Evolutionary conservation across 306 rosid genomes (phyloP).

Genomic region (Begonia fuchsioides): DNA sequence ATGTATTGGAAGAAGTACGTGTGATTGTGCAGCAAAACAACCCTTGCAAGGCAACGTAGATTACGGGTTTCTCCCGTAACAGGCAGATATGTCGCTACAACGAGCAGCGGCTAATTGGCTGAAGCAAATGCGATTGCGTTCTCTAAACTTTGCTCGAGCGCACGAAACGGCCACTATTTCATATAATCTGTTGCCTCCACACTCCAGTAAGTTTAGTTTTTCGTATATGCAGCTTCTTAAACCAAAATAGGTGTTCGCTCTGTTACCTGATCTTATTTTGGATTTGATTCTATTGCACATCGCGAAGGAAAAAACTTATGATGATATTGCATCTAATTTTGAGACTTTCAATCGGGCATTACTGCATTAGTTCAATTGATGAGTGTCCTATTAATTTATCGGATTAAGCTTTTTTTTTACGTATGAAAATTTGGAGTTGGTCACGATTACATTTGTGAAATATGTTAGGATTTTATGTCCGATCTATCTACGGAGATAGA

Average conservation of each 20-base stretch:
- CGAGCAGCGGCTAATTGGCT: conserved; percentile 7
- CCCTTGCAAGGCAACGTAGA: too few relatives aligned
- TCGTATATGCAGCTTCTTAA: neutral
- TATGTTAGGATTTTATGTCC: too few relatives aligned
- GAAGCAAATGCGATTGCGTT: conserved; percentile 2
- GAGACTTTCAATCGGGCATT: too few relatives aligned
- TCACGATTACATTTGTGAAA: too few relatives aligned
- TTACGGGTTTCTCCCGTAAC: too few relatives aligned
- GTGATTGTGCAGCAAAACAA: too few relatives aligned
- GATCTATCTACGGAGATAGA: too few relatives aligned
- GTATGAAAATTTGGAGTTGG: too few relatives aligned
- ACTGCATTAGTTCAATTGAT: neutral
- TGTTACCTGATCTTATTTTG: neutral
- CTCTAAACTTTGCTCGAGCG: neutral
- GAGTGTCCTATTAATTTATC: neutral
- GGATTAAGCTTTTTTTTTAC: neutral
- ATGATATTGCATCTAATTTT: too few relatives aligned
- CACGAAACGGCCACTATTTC: neutral
- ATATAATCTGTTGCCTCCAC: neutral
- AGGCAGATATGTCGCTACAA: conserved; percentile 2
- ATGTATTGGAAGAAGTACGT: too few relatives aligned
- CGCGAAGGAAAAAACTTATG: too few relatives aligned
- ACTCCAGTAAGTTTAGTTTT: conserved; percentile 3
- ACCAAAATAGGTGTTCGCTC: neutral
- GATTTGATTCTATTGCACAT: neutral